Conservation (phyloP, 495 filamentous ascomycete genomes). For the Neurospora sp. region DNA sequence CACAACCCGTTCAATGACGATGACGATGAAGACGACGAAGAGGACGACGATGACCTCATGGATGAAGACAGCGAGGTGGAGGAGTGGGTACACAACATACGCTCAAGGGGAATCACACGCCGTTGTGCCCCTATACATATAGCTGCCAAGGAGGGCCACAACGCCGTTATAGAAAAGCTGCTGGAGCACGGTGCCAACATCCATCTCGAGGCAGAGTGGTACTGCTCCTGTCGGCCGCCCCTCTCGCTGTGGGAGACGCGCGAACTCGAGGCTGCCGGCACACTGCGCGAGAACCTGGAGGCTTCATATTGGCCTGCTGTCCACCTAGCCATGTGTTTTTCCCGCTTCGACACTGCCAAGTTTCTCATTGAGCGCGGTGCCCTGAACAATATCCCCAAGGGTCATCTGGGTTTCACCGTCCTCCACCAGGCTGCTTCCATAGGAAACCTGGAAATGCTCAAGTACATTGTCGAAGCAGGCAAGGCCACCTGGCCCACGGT, state of each 20-base stretch:
- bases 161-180: constrained; percentile 20
- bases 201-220: neutral
- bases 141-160: constrained; percentile 13
- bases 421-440: constrained; percentile 3
- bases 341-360: constrained; percentile 1
- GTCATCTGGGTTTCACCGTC: neutral
- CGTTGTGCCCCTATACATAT: neutral
- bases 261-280: neutral
- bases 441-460: constrained; percentile 1
- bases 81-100: neutral
- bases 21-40: neutral
- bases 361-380: constrained; percentile 4
- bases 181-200: constrained; percentile 21
- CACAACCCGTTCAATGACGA: neutral
- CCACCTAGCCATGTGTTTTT: constrained; percentile 8
- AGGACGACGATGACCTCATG: neutral
- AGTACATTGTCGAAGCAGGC: neutral
- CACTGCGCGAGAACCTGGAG: neutral
- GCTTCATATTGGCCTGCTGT: constrained; percentile 3
- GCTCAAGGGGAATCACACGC: neutral
- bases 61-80: neutral
- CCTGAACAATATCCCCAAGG: neutral
- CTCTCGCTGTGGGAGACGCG: neutral
- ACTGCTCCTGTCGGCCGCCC: neutral
- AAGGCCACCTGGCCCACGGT: neutral